These are phyloP conservation scores for Podila horticola DNA, from an alignment of 192 early-diverging fungal genomes.

Conservation along the genomic window DNA sequence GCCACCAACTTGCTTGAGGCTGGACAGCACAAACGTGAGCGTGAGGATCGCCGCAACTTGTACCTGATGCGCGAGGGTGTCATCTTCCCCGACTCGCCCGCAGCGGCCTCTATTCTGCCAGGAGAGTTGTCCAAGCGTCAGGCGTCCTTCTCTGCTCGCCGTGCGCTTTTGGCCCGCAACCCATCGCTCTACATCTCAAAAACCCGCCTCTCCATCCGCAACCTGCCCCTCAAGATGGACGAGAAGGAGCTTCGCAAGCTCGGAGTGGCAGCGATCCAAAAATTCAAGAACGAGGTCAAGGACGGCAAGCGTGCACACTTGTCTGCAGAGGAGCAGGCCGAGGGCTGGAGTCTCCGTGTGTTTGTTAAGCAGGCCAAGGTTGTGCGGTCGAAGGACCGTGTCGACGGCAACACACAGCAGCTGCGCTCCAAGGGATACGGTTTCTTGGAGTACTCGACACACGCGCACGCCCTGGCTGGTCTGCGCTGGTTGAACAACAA, in stretches of 20 bases:
- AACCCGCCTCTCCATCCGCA: conserved; percentile 90
- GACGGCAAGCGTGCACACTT: conserved; percentile 62
- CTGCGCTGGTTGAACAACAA: conserved; percentile 92
- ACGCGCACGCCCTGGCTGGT: conserved; percentile 93
- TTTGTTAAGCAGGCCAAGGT: conserved; percentile 83
- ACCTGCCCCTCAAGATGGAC: conserved; percentile 78
- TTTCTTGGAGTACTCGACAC: conserved; percentile 90
- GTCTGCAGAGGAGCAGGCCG: conserved; percentile 67
- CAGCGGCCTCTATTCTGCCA: conserved; percentile 73
- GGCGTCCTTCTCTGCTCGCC: conserved; percentile 82
- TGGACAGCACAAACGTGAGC: conserved; percentile 66
- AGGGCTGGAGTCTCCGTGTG: conserved; percentile 72
- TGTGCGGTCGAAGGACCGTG: conserved; percentile 78
- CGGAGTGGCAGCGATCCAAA: conserved; percentile 71
- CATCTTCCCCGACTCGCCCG: conserved; percentile 86
- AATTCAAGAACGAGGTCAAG: conserved; percentile 81
- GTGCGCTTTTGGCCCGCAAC: conserved; percentile 82
- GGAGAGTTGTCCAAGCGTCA: conserved; percentile 87
- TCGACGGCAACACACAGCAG: conserved; percentile 77
- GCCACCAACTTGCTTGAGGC: conserved; percentile 72
- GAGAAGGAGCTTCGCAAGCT: conserved; percentile 75
- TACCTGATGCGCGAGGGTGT: conserved; percentile 91
- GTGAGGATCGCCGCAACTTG: conserved; percentile 85
- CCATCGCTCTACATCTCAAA: conserved; percentile 91
- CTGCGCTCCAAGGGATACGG: conserved; percentile 87